A percentile compares a stretch with the other conserved stretches of the same genome.
phyloP scores from a whole-genome alignment of 768 basidiomycete genomes.

The Dioszegia hungarica region DNA sequence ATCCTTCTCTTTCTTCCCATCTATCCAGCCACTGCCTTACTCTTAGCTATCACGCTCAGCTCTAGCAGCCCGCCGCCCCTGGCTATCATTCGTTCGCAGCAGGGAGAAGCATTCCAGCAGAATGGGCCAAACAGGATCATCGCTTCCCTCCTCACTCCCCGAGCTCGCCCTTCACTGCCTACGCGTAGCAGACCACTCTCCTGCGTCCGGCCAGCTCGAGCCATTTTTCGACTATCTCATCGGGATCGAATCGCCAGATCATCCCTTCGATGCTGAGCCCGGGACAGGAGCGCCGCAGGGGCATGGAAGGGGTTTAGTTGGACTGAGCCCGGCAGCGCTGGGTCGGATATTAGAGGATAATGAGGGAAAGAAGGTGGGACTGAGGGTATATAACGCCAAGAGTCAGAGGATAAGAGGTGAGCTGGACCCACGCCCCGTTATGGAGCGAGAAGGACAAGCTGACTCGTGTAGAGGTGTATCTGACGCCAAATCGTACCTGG shows the following conservation, averaged over 20 bases:
- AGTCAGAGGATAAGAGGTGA: slow-evolving; percentile 43
- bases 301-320: background rate
- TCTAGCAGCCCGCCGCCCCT: too few species aligned
- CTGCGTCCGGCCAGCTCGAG: slow-evolving; percentile 79
- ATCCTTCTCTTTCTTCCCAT: too few species aligned
- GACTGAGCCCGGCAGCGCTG: slow-evolving; percentile 24
- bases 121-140: slow-evolving; percentile 40
- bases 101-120: too few species aligned
- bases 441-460: background rate
- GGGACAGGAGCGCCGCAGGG: slow-evolving; percentile 1
- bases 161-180: slow-evolving; percentile 64
- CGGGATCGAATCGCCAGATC: slow-evolving; percentile 60
- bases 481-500: slow-evolving; percentile 83
- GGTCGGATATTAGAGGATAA: slow-evolving; percentile 39
- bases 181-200: slow-evolving; percentile 81
- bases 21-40: too few species aligned
- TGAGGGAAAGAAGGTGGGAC: slow-evolving; percentile 35
- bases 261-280: background rate
- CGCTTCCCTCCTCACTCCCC: slow-evolving; percentile 36
- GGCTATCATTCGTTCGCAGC: too few species aligned
- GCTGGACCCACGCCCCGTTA: background rate
- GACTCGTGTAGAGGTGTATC: slow-evolving; percentile 62
- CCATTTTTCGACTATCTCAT: slow-evolving; percentile 97
- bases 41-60: too few species aligned
- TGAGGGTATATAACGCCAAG: slow-evolving; percentile 48